These are phyloP conservation scores for Vitis labrusca DNA, from an alignment of 164 flowering plant species.

Conservation along the genomic window DNA sequence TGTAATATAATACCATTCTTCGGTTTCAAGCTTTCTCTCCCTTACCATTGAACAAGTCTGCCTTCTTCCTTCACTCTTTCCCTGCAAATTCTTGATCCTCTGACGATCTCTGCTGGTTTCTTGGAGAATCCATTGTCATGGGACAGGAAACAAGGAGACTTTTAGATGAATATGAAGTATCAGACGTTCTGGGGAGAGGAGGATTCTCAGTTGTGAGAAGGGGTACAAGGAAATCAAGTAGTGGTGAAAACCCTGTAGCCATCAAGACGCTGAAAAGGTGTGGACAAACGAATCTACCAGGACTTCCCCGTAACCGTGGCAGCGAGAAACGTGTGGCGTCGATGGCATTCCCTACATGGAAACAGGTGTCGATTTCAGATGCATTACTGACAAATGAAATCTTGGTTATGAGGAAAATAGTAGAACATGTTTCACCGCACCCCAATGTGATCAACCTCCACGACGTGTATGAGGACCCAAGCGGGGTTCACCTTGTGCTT, in stretches of 20 bases:
- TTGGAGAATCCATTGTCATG: conserved; percentile 25
- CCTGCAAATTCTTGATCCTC: not conserved
- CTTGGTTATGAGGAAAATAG: conserved; percentile 65
- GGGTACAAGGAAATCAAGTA: conserved; percentile 36
- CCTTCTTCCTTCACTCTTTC: not conserved
- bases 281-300: conserved; percentile 18
- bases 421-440: conserved; percentile 71
- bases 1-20: not conserved
- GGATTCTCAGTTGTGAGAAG: conserved; percentile 74
- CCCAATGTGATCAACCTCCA: conserved; percentile 65
- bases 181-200: conserved; percentile 57
- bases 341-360: conserved; percentile 28
- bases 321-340: conserved; percentile 20
- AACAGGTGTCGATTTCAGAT: conserved; percentile 54
- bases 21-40: not conserved
- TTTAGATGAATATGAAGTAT: conserved; percentile 56
- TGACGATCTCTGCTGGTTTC: not conserved
- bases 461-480: conserved; percentile 64
- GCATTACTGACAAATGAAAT: conserved; percentile 76
- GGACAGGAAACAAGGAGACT: conserved; percentile 49
- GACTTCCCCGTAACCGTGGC: conserved; percentile 10
- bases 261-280: conserved; percentile 67
- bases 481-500: conserved; percentile 62
- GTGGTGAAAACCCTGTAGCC: conserved; percentile 42
- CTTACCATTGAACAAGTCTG: conserved; percentile 2